phyloP scores from a whole-genome alignment of 306 rosid genomes.

The Myrica gale region DNA sequence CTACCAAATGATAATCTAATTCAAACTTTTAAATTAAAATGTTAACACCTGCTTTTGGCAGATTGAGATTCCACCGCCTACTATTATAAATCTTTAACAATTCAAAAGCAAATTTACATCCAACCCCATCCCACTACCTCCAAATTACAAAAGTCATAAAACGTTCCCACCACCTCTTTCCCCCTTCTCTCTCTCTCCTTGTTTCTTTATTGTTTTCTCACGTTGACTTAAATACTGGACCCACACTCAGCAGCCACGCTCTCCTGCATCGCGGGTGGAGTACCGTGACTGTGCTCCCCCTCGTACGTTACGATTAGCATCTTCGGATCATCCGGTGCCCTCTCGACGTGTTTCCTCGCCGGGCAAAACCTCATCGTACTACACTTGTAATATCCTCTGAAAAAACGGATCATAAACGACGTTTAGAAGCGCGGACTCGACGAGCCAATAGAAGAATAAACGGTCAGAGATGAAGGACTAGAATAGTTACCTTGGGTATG shows the following conservation, averaged over 20 bases:
- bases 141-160: background rate
- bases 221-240: conserved; percentile 57
- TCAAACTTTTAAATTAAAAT: background rate
- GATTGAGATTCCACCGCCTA: conserved; percentile 26
- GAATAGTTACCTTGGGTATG: conserved; percentile 65
- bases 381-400: conserved; percentile 83
- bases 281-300: conserved; percentile 73
- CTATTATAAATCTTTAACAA: conserved; percentile 2
- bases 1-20: background rate
- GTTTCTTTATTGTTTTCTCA: background rate
- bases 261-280: conserved; percentile 53
- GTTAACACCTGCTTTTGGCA: background rate
- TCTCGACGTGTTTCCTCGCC: conserved; percentile 91
- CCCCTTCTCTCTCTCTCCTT: background rate
- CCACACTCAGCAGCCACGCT: conserved; percentile 38
- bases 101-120: conserved; percentile 32
- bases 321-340: conserved; percentile 70
- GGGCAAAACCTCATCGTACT: conserved; percentile 80
- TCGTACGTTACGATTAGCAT: conserved; percentile 89
- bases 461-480: conserved; percentile 3
- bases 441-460: background rate
- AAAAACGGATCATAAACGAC: background rate
- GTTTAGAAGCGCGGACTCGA: background rate
- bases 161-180: background rate
- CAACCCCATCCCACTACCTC: conserved; percentile 13